Percentiles rank a stretch among this genome's conserved stretches.
phyloP scores from a whole-genome alignment of 78 protist species.

The Acrasis kona region DNA sequence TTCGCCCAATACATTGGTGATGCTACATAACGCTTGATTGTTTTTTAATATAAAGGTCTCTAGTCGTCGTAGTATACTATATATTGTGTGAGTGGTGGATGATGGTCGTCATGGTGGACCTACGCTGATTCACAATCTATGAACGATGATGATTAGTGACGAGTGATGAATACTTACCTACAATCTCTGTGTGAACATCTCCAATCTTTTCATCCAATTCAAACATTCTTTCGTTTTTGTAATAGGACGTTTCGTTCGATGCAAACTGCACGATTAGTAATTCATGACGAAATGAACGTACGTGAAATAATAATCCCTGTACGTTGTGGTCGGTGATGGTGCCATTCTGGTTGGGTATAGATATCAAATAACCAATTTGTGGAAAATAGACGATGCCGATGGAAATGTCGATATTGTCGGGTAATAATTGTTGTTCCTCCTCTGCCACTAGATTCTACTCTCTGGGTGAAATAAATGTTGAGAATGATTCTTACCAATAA shows the following conservation, averaged over 20 bases:
- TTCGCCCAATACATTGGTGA: neutral
- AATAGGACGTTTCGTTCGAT: neutral
- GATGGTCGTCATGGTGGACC: too few relatives aligned
- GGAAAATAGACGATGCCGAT: slow-evolving; percentile 18
- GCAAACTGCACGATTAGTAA: neutral
- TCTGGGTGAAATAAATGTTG: neutral
- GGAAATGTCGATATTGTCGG: neutral
- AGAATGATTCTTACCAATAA: slow-evolving; percentile 14
- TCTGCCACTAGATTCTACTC: neutral
- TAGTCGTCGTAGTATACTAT: neutral
- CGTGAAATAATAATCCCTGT: neutral
- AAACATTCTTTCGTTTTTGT: neutral
- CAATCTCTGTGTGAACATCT: slow-evolving; percentile 1
- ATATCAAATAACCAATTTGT: slow-evolving; percentile 40
- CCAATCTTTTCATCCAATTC: slow-evolving; percentile 18
- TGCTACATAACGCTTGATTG: too few relatives aligned
- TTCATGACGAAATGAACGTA: neutral
- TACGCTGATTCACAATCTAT: too few relatives aligned
- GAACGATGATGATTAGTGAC: too few relatives aligned
- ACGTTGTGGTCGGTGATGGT: neutral
- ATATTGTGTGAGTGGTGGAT: neutral
- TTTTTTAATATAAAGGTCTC: neutral
- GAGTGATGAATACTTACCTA: slow-evolving; percentile 3
- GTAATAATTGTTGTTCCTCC: neutral
- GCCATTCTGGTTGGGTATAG: neutral